Conservation (phyloP, 2,329 filamentous ascomycete genomes). For the Neoascochyta sp. region DNA sequence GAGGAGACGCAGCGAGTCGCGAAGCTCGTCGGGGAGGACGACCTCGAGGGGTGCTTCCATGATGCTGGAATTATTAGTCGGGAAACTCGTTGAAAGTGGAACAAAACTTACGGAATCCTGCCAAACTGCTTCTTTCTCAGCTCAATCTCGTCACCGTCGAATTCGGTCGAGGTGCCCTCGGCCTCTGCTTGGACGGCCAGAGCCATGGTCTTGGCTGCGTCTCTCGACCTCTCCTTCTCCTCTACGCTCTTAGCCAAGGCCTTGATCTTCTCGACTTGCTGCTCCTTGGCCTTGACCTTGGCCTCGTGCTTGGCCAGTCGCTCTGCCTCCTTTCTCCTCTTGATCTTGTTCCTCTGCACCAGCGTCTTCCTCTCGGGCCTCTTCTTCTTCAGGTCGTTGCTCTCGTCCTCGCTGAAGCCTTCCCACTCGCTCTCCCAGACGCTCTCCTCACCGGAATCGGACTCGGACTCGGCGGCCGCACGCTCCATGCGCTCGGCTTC, state of each 20-base stretch:
- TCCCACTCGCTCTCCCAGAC: slow-evolving; percentile 87
- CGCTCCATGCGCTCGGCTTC: slow-evolving; percentile 67
- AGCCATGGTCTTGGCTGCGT: slow-evolving; percentile 16
- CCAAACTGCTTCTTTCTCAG: slow-evolving; percentile 72
- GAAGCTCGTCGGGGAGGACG: slow-evolving; percentile 49
- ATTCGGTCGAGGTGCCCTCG: slow-evolving; percentile 22
- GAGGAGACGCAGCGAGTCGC: slow-evolving; percentile 48
- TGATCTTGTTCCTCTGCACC: slow-evolving; percentile 79
- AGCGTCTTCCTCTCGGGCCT: slow-evolving; percentile 80
- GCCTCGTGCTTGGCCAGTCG: slow-evolving; percentile 70
- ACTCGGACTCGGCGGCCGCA: slow-evolving; percentile 68
- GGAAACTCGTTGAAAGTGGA: neutral
- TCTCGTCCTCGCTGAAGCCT: slow-evolving; percentile 48
- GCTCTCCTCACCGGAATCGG: slow-evolving; percentile 78
- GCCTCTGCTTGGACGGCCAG: slow-evolving; percentile 23
- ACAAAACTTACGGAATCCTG: slow-evolving; percentile 48
- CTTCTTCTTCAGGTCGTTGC: slow-evolving; percentile 66
- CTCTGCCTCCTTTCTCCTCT: slow-evolving; percentile 85
- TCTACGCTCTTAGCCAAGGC: slow-evolving; percentile 63
- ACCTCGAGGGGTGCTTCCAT: slow-evolving; percentile 61
- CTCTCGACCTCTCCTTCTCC: slow-evolving; percentile 53
- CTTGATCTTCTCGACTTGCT: slow-evolving; percentile 68
- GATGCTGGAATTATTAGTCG: slow-evolving; percentile 47
- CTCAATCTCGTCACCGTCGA: slow-evolving; percentile 39
- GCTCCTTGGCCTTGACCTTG: slow-evolving; percentile 67